Evolutionary conservation across 495 filamentous ascomycete genomes (phyloP).

Genomic region (Hypoxylon cercidicola): DNA sequence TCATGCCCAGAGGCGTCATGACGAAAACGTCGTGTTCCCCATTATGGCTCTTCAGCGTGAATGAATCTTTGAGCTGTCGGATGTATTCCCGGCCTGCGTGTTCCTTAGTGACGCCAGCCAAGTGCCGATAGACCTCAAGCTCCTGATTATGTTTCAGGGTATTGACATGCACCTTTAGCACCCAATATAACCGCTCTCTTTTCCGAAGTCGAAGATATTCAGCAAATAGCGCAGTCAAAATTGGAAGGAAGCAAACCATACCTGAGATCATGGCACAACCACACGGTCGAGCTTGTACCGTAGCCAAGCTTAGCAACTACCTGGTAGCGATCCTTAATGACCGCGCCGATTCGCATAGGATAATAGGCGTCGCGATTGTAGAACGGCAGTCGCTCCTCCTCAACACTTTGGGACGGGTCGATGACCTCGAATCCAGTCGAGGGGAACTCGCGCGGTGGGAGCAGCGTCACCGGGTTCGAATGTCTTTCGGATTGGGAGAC

Average conservation of each 20-base stretch:
- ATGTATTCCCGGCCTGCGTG: slow-evolving; percentile 53
- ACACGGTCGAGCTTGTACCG: slow-evolving; percentile 60
- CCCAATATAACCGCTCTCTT: too few species aligned
- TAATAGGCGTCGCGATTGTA: slow-evolving; percentile 59
- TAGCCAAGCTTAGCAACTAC: slow-evolving; percentile 65
- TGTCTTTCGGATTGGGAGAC: too few species aligned
- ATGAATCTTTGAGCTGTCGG: slow-evolving; percentile 54
- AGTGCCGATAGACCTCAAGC: slow-evolving; percentile 52
- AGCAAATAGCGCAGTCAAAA: too few species aligned
- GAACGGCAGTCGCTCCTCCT: slow-evolving; percentile 55
- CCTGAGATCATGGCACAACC: too few species aligned
- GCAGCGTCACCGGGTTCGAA: too few species aligned
- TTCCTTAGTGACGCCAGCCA: slow-evolving; percentile 34
- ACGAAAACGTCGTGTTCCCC: slow-evolving; percentile 58
- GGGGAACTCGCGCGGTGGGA: too few species aligned
- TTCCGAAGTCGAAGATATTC: too few species aligned
- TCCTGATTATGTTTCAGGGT: slow-evolving; percentile 31
- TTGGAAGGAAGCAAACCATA: too few species aligned
- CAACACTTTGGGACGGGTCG: neutral
- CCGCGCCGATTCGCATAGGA: slow-evolving; percentile 61
- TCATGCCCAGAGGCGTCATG: slow-evolving; percentile 55
- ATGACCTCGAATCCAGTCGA: too few species aligned
- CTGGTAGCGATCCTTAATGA: slow-evolving; percentile 58
- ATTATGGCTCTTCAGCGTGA: slow-evolving; percentile 49
- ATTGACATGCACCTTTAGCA: too few species aligned